phyloP scores from a whole-genome alignment of 805 yeast species.

The Saturnispora sekii region DNA sequence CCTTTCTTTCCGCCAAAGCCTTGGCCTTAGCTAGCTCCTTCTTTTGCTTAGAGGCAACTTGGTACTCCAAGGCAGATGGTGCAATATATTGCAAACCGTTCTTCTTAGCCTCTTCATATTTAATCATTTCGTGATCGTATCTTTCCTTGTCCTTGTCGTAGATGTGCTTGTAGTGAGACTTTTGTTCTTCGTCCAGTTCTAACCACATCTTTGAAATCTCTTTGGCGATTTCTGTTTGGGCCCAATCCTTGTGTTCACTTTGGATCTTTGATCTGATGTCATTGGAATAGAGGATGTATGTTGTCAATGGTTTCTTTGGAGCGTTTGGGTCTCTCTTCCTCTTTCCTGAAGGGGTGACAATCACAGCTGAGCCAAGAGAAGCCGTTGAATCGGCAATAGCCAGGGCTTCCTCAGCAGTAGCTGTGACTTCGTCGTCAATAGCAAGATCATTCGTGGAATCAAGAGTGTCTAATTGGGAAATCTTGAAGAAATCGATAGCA shows the following conservation, averaged over 20 bases:
- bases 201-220: constrained; percentile 77
- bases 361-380: neutral
- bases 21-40: constrained; percentile 6
- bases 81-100: constrained; percentile 22
- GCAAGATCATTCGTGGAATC: constrained; percentile 30
- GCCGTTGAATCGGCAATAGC: constrained; percentile 15
- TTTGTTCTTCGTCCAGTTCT: constrained; percentile 56
- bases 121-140: constrained; percentile 25
- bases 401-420: constrained; percentile 1
- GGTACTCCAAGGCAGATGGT: constrained; percentile 14
- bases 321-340: constrained; percentile 73
- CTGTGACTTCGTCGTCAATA: neutral
- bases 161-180: constrained; percentile 58
- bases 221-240: constrained; percentile 70
- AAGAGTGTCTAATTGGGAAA: no score
- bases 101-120: constrained; percentile 24
- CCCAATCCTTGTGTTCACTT: constrained; percentile 61
- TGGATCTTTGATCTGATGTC: constrained; percentile 62
- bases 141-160: constrained; percentile 37
- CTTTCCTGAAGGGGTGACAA: constrained; percentile 13
- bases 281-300: constrained; percentile 71
- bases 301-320: constrained; percentile 90
- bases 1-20: constrained; percentile 1
- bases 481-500: constrained; percentile 62
- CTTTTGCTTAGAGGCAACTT: constrained; percentile 5